Evolutionary conservation across 2,329 filamentous ascomycete genomes (phyloP).

Genomic region (Diaporthe sp.): DNA sequence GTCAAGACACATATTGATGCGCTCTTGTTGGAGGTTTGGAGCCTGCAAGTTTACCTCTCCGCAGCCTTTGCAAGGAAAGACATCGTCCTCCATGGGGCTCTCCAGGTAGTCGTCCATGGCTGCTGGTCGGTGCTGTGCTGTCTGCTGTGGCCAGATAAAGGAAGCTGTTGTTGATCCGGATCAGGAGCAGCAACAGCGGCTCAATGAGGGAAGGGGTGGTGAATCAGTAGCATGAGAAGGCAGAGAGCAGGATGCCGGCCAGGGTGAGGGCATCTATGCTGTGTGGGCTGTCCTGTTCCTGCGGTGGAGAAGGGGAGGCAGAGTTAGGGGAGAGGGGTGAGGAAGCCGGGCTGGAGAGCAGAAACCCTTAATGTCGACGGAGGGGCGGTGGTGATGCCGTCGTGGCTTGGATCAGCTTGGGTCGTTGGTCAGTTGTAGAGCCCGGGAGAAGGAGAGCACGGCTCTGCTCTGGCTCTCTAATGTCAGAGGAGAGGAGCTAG

Average conservation of each 20-base stretch:
- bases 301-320: constrained; percentile 3
- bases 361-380: constrained; percentile 1
- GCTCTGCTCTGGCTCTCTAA: constrained; percentile 19
- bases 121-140: constrained; percentile 55
- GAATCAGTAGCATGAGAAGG: constrained; percentile 34
- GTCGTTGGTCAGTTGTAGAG: background rate
- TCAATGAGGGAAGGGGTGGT: constrained; percentile 29
- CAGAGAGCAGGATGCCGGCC: constrained; percentile 21
- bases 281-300: background rate
- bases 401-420: constrained; percentile 4
- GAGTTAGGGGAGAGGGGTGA: constrained; percentile 2
- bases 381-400: constrained; percentile 16
- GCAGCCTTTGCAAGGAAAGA: constrained; percentile 92
- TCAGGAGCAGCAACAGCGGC: constrained; percentile 22
- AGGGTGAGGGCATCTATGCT: constrained; percentile 28
- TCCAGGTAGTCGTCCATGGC: constrained; percentile 75
- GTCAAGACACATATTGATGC: constrained; percentile 48
- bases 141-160: constrained; percentile 10
- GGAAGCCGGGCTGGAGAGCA: constrained; percentile 14
- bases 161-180: background rate
- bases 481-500: constrained; percentile 13
- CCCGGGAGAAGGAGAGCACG: constrained; percentile 15
- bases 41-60: constrained; percentile 76
- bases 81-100: constrained; percentile 82
- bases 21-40: background rate